A percentile compares a stretch with the other conserved stretches of the same genome.
Evolutionary conservation across 164 flowering plant species (phyloP).

Genomic region (Vitis riparia): DNA sequence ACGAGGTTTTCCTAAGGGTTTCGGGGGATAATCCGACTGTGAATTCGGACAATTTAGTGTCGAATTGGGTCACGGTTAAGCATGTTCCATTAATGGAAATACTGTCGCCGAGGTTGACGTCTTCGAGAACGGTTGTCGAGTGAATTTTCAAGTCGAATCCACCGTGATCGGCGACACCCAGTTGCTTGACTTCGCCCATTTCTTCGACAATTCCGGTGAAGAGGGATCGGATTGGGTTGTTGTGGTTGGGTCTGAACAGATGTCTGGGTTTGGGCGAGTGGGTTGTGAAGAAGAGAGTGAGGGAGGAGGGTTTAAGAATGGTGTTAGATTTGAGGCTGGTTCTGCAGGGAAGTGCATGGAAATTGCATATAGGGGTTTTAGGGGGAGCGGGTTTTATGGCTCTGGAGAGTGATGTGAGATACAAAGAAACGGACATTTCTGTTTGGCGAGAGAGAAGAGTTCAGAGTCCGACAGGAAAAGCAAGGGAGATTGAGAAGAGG

Average conservation of each 20-base stretch:
- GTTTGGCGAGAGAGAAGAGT: neutral
- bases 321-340: conserved; percentile 19
- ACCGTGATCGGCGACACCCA: conserved; percentile 50
- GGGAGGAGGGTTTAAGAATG: conserved; percentile 18
- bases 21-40: conserved; percentile 83
- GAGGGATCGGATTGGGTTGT: conserved; percentile 35
- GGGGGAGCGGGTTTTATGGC: conserved; percentile 11
- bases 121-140: conserved; percentile 64
- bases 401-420: conserved; percentile 15
- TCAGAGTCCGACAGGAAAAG: neutral
- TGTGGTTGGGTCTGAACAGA: conserved; percentile 5
- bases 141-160: conserved; percentile 67
- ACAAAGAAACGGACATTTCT: conserved; percentile 18
- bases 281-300: conserved; percentile 18
- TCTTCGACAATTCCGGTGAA: conserved; percentile 97
- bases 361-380: conserved; percentile 8
- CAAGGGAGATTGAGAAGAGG: neutral
- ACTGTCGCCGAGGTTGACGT: conserved; percentile 86
- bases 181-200: conserved; percentile 62
- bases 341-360: conserved; percentile 5
- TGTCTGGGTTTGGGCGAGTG: conserved; percentile 4
- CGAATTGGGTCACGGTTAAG: conserved; percentile 77
- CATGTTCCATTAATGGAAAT: conserved; percentile 91
- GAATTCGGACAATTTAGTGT: conserved; percentile 44
- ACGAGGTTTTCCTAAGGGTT: conserved; percentile 71